phyloP scores from a whole-genome alignment of 805 yeast genomes.

The Candida jianshihensis region DNA sequence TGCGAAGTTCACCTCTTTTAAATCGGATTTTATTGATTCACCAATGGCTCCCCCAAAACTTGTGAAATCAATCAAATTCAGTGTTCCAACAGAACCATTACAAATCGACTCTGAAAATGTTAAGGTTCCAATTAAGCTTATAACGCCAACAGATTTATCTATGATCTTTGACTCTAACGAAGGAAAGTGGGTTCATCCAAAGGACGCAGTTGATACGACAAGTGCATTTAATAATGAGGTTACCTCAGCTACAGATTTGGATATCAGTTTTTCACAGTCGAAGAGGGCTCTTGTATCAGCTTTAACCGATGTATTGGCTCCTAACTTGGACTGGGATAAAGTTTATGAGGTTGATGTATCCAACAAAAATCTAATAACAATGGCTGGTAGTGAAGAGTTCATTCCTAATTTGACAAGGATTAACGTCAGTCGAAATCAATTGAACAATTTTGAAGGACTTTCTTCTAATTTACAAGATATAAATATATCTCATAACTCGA shows the following conservation, averaged over 20 bases:
- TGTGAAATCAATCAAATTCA: slow-evolving; percentile 6
- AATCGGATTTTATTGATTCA: slow-evolving; percentile 12
- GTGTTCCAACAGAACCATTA: background rate
- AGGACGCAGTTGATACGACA: slow-evolving; percentile 8
- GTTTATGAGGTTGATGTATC: slow-evolving; percentile 29
- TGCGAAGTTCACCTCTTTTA: slow-evolving; percentile 16
- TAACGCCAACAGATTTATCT: slow-evolving; percentile 18
- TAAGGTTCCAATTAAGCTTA: slow-evolving; percentile 11
- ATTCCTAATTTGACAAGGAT: slow-evolving; percentile 28
- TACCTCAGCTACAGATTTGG: slow-evolving; percentile 36
- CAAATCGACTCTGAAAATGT: background rate
- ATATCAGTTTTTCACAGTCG: slow-evolving; percentile 39
- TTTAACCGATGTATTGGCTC: slow-evolving; percentile 31
- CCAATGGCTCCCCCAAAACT: slow-evolving; percentile 21
- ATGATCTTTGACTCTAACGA: slow-evolving; percentile 15
- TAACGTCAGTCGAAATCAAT: slow-evolving; percentile 8
- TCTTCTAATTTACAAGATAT: slow-evolving; percentile 7
- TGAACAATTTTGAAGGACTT: slow-evolving; percentile 20
- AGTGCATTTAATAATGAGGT: slow-evolving; percentile 17
- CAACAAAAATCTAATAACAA: slow-evolving; percentile 27
- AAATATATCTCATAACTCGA: slow-evolving; percentile 11
- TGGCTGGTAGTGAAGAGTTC: slow-evolving; percentile 33
- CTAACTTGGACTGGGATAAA: slow-evolving; percentile 34
- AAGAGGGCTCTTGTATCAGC: slow-evolving; percentile 34
- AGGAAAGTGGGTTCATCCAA: slow-evolving; percentile 16